A percentile compares a stretch with the other conserved stretches of the same genome.
phyloP scores from a whole-genome alignment of 2,329 filamentous ascomycete species.

The Elsinoe ampelina region DNA sequence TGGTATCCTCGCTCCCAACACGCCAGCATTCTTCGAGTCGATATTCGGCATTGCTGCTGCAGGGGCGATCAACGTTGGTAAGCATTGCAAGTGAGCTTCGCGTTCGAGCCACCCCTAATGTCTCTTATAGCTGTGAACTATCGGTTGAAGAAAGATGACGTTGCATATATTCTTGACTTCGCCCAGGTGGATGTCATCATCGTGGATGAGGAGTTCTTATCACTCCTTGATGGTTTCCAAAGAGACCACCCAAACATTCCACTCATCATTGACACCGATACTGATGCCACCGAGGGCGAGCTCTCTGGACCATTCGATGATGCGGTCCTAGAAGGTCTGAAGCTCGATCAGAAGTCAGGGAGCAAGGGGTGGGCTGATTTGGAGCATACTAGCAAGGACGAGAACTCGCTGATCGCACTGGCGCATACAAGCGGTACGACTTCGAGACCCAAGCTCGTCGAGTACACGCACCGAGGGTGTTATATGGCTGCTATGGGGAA shows the following conservation, averaged over 20 bases:
- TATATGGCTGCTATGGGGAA: constrained; percentile 82
- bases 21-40: constrained; percentile 83
- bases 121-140: constrained; percentile 51
- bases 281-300: constrained; percentile 64
- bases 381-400: constrained; percentile 58
- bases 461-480: constrained; percentile 78
- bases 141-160: constrained; percentile 70
- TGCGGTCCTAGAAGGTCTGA: constrained; percentile 70
- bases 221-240: constrained; percentile 59
- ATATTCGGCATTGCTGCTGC: constrained; percentile 82
- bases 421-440: constrained; percentile 94
- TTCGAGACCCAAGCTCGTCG: constrained; percentile 81
- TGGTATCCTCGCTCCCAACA: constrained; percentile 83
- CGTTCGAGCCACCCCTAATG: not conserved
- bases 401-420: constrained; percentile 75
- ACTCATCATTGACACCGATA: constrained; percentile 76
- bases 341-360: constrained; percentile 58
- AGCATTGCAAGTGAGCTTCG: constrained; percentile 16
- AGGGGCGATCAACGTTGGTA: constrained; percentile 64
- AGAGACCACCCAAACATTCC: constrained; percentile 53
- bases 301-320: constrained; percentile 73
- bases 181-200: constrained; percentile 80
- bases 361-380: constrained; percentile 67
- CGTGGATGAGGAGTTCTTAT: constrained; percentile 70
- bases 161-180: constrained; percentile 83